A percentile compares a stretch with the other conserved stretches of the same genome.
Conservation (phyloP, 2,329 filamentous ascomycete genomes). For the Xylaria sp. region DNA sequence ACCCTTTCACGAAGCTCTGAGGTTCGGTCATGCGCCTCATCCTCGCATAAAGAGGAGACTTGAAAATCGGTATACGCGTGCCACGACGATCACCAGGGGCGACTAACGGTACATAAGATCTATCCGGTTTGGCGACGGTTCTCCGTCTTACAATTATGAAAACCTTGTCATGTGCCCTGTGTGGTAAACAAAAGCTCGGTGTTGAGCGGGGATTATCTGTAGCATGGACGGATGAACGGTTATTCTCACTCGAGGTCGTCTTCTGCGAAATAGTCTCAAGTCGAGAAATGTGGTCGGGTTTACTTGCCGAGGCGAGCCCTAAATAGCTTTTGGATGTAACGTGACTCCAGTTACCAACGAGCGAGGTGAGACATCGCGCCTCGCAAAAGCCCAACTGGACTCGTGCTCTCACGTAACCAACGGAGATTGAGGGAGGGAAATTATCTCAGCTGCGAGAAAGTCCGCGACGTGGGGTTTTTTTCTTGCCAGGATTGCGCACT, state of each 20-base stretch:
- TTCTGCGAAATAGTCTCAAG: not conserved
- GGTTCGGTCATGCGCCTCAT: not conserved
- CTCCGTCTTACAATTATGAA: not conserved
- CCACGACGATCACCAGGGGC: not conserved
- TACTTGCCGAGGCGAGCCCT: not conserved
- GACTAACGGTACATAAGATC: not conserved
- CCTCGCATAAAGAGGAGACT: not conserved
- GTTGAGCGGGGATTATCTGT: not conserved
- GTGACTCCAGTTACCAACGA: not conserved
- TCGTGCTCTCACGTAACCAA: not conserved
- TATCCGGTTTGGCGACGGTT: not conserved
- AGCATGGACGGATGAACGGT: not conserved
- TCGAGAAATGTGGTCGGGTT: not conserved
- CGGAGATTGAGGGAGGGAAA: constrained; percentile 4
- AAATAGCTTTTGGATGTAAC: constrained; percentile 5
- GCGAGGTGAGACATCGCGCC: constrained; percentile 1
- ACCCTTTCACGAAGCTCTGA: not conserved
- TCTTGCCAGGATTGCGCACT: not conserved
- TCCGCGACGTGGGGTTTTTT: not conserved
- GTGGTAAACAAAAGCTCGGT: not conserved
- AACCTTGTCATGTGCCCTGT: not conserved
- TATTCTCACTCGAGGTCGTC: not conserved
- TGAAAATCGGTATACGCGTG: not conserved
- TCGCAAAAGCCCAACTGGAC: not conserved
- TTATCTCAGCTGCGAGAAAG: constrained; percentile 7